phyloP scores from a whole-genome alignment of 148 eudicot genomes.

The Bassia scoparia region DNA sequence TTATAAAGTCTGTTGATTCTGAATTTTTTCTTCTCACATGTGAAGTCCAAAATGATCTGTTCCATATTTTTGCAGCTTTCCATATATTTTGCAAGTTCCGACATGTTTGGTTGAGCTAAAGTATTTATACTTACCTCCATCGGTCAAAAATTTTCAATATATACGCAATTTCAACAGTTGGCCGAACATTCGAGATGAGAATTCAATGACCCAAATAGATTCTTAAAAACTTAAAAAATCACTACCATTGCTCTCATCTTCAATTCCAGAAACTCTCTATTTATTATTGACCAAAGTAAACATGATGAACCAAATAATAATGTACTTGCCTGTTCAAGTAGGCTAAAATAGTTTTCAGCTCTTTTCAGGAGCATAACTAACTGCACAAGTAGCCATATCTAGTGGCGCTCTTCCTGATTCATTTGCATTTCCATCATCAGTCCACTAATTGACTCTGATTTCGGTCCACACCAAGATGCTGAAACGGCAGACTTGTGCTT shows the following conservation, averaged over 20 bases:
- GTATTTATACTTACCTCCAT: neutral
- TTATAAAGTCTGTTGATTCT: too few relatives aligned
- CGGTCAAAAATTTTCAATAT: neutral
- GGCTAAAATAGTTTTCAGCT: constrained; percentile 75
- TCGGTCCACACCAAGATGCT: constrained; percentile 56
- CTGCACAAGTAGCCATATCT: constrained; percentile 80
- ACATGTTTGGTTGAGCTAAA: neutral
- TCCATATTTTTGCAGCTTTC: neutral
- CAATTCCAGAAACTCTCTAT: too few relatives aligned
- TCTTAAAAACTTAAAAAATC: neutral
- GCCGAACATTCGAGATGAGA: neutral
- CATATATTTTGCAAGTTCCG: neutral
- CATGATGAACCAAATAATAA: neutral
- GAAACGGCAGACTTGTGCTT: constrained; percentile 77
- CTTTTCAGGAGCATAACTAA: constrained; percentile 77
- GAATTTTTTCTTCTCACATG: neutral
- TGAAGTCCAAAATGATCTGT: neutral
- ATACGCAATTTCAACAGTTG: neutral
- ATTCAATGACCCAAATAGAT: neutral
- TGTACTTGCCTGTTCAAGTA: constrained; percentile 73
- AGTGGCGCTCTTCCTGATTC: constrained; percentile 61
- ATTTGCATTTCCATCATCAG: constrained; percentile 52
- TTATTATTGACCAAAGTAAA: too few relatives aligned
- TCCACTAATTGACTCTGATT: constrained; percentile 41
- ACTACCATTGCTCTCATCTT: neutral